These are phyloP conservation scores for Psophocarpus tetragonolobus DNA, from an alignment of 306 rosid species.

Conservation along the genomic window DNA sequence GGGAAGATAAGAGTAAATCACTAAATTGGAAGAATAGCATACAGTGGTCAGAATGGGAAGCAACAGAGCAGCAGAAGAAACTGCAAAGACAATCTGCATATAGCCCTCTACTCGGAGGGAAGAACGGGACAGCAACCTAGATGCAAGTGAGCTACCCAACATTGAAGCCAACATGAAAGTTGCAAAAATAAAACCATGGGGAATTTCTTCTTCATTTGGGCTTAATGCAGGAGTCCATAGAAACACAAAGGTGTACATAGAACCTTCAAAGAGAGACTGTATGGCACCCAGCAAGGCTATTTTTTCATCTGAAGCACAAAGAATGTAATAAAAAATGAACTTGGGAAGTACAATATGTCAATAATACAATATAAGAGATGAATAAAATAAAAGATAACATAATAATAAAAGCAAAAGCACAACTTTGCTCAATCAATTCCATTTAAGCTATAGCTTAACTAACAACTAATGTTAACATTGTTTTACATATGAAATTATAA, in stretches of 20 bases:
- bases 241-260: slow-evolving; percentile 91
- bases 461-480: not conserved
- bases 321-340: slow-evolving; percentile 23
- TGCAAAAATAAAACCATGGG: slow-evolving; percentile 90
- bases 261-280: slow-evolving; percentile 95
- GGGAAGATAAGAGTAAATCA: not conserved
- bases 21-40: slow-evolving; percentile 41
- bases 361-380: not conserved
- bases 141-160: slow-evolving; percentile 96
- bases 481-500: too few species aligned
- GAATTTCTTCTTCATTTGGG: slow-evolving; percentile 91
- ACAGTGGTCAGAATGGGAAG: slow-evolving; percentile 82
- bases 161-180: slow-evolving; percentile 95
- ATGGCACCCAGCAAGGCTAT: slow-evolving; percentile 88
- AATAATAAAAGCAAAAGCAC: slow-evolving; percentile 10
- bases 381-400: not conserved
- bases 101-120: slow-evolving; percentile 79
- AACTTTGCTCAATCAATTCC: not conserved
- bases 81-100: slow-evolving; percentile 79
- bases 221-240: slow-evolving; percentile 97
- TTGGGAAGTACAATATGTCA: slow-evolving; percentile 2
- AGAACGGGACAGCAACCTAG: slow-evolving; percentile 70
- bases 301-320: slow-evolving; percentile 66
- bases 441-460: not conserved
- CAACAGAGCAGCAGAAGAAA: slow-evolving; percentile 64